Conservation (phyloP, 306 rosid species). For the Arachis hypogaea region DNA sequence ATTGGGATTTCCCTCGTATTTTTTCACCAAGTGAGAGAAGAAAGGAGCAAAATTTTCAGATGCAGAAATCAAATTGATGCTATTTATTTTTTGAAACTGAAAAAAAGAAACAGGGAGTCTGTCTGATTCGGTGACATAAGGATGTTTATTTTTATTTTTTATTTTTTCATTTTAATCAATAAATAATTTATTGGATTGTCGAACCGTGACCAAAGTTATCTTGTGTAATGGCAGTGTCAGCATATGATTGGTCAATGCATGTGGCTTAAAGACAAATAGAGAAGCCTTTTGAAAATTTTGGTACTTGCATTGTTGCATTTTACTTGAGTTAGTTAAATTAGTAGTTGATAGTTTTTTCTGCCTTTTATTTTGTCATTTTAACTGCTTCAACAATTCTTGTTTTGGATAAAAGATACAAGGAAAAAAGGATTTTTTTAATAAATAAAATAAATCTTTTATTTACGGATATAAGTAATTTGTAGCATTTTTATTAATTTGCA, state of each 20-base stretch:
- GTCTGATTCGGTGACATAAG: too few species aligned
- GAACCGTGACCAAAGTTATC: not conserved
- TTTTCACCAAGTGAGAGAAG: not conserved
- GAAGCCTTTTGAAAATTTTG: not conserved
- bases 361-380: not conserved
- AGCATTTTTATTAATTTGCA: too few species aligned
- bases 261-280: slow-evolving; percentile 2
- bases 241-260: slow-evolving; percentile 8
- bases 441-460: too few species aligned
- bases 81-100: slow-evolving; percentile 11
- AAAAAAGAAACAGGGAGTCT: not conserved
- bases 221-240: not conserved
- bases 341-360: not conserved
- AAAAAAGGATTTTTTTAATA: too few species aligned
- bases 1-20: not conserved
- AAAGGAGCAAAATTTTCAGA: not conserved
- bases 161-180: not conserved
- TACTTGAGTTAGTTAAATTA: not conserved
- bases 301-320: not conserved
- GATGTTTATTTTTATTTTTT: not conserved
- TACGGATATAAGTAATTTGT: too few species aligned
- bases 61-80: not conserved
- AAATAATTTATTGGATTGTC: not conserved
- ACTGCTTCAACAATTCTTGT: not conserved
- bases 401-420: not conserved